Conservation (phyloP, 306 rosid genomes). For the Acacia crassicarpa region DNA sequence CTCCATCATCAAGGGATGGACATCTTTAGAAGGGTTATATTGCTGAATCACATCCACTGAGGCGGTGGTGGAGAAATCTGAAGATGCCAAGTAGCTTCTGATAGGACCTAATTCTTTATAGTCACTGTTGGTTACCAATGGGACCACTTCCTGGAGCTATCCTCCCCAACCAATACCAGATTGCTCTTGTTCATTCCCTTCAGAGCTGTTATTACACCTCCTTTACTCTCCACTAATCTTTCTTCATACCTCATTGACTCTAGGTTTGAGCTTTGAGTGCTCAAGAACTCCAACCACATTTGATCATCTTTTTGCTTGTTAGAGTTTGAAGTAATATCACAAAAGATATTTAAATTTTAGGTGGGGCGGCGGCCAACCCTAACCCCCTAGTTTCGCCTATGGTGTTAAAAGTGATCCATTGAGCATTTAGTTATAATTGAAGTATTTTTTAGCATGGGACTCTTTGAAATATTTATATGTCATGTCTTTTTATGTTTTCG, state of each 20-base stretch:
- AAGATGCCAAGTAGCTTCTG: constrained; percentile 58
- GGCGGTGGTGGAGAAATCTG: constrained; percentile 48
- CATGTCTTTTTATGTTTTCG: too few species aligned
- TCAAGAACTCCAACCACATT: constrained; percentile 38
- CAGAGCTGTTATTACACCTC: constrained; percentile 37
- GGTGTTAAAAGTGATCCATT: too few species aligned
- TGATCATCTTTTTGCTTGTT: constrained; percentile 42
- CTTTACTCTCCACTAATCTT: constrained; percentile 46
- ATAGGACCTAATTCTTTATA: constrained; percentile 64
- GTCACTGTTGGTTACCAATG: constrained; percentile 50
- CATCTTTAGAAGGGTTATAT: constrained; percentile 36
- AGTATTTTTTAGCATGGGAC: too few species aligned
- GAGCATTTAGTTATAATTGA: too few species aligned
- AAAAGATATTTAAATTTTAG: too few species aligned
- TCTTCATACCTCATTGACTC: constrained; percentile 47
- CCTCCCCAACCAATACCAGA: constrained; percentile 60
- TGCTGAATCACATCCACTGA: constrained; percentile 66
- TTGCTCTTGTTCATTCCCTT: constrained; percentile 42
- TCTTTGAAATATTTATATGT: too few species aligned
- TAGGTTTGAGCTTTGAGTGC: background rate
- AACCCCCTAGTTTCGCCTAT: too few species aligned
- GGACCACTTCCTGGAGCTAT: constrained; percentile 44
- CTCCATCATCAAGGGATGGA: constrained; percentile 55
- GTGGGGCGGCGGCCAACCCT: too few species aligned
- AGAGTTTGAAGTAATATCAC: background rate